phyloP scores from a whole-genome alignment of 177 flowering plant species.

The Vitis hybrid region DNA sequence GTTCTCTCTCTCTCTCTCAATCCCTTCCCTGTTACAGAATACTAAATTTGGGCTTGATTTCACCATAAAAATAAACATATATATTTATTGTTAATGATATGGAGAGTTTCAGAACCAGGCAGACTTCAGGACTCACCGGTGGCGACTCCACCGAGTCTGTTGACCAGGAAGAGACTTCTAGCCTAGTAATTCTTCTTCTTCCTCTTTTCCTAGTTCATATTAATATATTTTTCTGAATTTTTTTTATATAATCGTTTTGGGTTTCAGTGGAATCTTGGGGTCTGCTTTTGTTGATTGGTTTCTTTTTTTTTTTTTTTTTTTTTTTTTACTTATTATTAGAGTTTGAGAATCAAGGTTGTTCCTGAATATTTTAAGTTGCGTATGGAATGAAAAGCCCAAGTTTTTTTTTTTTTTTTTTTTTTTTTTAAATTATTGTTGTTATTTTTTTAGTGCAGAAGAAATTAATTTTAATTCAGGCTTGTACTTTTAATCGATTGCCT shows the following conservation, averaged over 20 bases:
- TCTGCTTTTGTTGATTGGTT: background rate
- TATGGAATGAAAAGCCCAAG: no score
- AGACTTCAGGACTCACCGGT: conserved; percentile 9
- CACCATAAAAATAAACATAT: background rate
- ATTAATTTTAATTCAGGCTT: no score
- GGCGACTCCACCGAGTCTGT: conserved; percentile 13
- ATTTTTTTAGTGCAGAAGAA: no score
- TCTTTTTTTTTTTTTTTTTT: no score
- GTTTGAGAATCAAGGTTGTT: no score
- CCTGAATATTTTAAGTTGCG: no score
- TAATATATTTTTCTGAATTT: background rate
- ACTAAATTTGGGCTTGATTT: background rate
- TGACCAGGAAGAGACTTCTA: conserved; percentile 8
- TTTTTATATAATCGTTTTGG: background rate
- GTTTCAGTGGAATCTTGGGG: background rate
- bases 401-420: no score
- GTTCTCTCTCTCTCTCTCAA: background rate
- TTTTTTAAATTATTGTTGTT: no score
- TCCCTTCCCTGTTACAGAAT: background rate
- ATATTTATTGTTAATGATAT: background rate
- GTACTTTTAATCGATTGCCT: no score
- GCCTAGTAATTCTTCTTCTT: conserved; percentile 11
- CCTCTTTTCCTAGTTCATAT: background rate
- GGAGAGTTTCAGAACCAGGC: conserved; percentile 8
- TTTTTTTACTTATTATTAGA: no score